phyloP scores from a whole-genome alignment of 2,329 filamentous ascomycete genomes.

The Colletotrichum sidae region DNA sequence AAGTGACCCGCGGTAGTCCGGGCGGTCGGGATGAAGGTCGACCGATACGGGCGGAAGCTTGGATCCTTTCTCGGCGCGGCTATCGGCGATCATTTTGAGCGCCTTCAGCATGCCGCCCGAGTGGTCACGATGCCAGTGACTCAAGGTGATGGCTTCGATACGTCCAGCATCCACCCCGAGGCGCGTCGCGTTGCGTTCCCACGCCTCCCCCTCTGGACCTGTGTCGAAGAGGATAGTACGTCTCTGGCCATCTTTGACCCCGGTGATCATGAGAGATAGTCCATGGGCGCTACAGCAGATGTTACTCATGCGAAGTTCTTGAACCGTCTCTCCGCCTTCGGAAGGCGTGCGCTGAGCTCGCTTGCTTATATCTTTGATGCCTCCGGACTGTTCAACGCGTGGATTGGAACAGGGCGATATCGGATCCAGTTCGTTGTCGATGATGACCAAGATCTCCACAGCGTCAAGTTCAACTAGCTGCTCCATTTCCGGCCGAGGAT shows the following conservation, averaged over 20 bases:
- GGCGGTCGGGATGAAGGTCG: slow-evolving; percentile 65
- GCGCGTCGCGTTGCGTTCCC: slow-evolving; percentile 60
- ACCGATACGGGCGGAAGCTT: slow-evolving; percentile 47
- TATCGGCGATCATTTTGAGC: slow-evolving; percentile 59
- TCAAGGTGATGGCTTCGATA: slow-evolving; percentile 58
- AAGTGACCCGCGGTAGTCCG: slow-evolving; percentile 57
- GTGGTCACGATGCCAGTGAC: slow-evolving; percentile 68
- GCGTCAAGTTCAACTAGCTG: slow-evolving; percentile 41
- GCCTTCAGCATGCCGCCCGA: slow-evolving; percentile 63
- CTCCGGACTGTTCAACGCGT: slow-evolving; percentile 54
- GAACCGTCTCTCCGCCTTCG: slow-evolving; percentile 53
- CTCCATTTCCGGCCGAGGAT: background rate
- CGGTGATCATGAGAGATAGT: slow-evolving; percentile 63
- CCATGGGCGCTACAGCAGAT: slow-evolving; percentile 67
- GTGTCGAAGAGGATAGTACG: slow-evolving; percentile 65
- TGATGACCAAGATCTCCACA: slow-evolving; percentile 61
- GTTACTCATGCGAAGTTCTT: slow-evolving; percentile 60
- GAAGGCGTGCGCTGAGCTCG: slow-evolving; percentile 45
- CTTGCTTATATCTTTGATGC: slow-evolving; percentile 55
- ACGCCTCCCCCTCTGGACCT: slow-evolving; percentile 63
- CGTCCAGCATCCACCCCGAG: slow-evolving; percentile 41
- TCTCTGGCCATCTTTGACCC: slow-evolving; percentile 53
- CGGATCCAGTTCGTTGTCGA: slow-evolving; percentile 67
- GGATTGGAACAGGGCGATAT: slow-evolving; percentile 59
- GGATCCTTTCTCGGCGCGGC: background rate